Evolutionary conservation across 768 basidiomycete genomes (phyloP).

Genomic region (Hypholoma sublateritium): DNA sequence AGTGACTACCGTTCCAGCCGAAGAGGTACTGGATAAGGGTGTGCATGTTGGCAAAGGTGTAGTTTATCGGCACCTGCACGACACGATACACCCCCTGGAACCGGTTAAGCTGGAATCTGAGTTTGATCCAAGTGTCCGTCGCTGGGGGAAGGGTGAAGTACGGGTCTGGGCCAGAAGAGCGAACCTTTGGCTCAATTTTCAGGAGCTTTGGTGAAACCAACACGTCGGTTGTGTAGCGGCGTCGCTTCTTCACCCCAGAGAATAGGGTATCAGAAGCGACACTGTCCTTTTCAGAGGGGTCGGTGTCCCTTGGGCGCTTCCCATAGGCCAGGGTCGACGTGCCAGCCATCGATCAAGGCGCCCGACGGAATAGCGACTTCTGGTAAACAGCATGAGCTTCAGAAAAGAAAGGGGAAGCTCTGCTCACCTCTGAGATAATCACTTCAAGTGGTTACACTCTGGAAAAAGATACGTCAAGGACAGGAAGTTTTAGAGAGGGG

Average conservation of each 20-base stretch:
- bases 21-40: conserved; percentile 64
- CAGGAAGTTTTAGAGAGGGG: not conserved
- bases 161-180: conserved; percentile 1
- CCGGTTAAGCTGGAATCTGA: conserved; percentile 10
- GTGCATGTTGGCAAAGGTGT: conserved; percentile 63
- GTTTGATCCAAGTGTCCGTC: conserved; percentile 5
- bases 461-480: not conserved
- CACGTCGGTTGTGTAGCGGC: not conserved
- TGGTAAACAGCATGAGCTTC: not conserved
- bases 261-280: not conserved
- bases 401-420: not conserved
- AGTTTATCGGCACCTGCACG: conserved; percentile 65
- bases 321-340: conserved; percentile 7
- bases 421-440: not conserved
- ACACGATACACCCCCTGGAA: conserved; percentile 50
- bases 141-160: conserved; percentile 9
- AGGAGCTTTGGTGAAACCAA: not conserved
- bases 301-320: conserved; percentile 8
- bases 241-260: conserved; percentile 3
- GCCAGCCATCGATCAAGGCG: conserved; percentile 1
- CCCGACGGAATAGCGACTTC: not conserved
- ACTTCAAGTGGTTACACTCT: not conserved
- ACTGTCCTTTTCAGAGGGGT: not conserved
- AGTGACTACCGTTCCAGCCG: conserved; percentile 24
- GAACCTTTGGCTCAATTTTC: not conserved